Percentiles rank a stretch among this genome's conserved stretches.
Conservation (phyloP, 78 protist species). For the Dictyostelium purpureum region DNA sequence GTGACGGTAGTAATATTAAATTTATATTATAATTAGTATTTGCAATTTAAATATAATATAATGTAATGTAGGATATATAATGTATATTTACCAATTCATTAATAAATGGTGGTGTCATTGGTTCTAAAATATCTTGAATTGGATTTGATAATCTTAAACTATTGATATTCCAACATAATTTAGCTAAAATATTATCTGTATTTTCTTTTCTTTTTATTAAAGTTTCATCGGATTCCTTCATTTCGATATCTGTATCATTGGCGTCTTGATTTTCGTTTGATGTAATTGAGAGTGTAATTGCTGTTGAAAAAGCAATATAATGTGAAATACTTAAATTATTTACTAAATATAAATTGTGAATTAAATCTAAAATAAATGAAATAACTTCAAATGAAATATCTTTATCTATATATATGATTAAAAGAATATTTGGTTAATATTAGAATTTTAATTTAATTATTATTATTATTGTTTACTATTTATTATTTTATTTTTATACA, state of each 20-base stretch:
- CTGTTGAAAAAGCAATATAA: constrained; percentile 47
- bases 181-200: neutral
- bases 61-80: too few species aligned
- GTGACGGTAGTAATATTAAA: too few species aligned
- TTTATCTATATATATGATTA: neutral
- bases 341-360: neutral
- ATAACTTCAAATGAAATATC: constrained; percentile 3
- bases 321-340: constrained; percentile 3
- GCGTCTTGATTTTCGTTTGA: neutral
- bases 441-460: neutral
- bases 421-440: neutral
- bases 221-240: neutral
- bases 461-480: neutral
- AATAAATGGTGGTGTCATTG: constrained; percentile 17
- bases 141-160: constrained; percentile 22
- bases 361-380: constrained; percentile 32
- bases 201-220: neutral
- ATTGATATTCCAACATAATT: constrained; percentile 42
- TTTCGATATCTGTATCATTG: neutral
- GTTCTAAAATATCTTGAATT: constrained; percentile 12
- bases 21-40: neutral
- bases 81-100: constrained; percentile 36
- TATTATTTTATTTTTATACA: neutral
- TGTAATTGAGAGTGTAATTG: constrained; percentile 37
- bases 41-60: neutral